Percentiles rank a stretch among this genome's conserved stretches.
These are phyloP conservation scores for Erythrobasidium yunnanense DNA, from an alignment of 768 basidiomycete genomes.

Conservation along the genomic window DNA sequence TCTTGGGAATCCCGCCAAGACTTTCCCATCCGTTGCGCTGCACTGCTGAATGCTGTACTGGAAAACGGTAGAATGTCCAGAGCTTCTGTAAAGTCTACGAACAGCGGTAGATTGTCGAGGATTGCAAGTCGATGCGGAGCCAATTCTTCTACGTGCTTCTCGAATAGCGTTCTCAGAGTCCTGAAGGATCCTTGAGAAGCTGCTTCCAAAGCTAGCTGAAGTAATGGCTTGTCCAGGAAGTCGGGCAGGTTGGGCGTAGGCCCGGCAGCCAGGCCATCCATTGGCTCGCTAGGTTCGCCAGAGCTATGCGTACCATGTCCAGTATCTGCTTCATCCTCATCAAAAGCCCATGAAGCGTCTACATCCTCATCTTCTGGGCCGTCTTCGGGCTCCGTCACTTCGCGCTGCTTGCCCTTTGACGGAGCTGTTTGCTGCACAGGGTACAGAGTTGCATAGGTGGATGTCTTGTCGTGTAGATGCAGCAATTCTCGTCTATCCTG, in stretches of 20 bases:
- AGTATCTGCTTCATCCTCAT: slow-evolving; percentile 16
- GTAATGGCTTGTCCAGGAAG: slow-evolving; percentile 56
- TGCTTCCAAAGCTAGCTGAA: slow-evolving; percentile 54
- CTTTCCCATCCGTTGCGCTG: slow-evolving; percentile 36
- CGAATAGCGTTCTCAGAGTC: slow-evolving; percentile 53
- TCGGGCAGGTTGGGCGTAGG: slow-evolving; percentile 47
- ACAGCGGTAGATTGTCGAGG: slow-evolving; percentile 63
- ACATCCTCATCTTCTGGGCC: slow-evolving; percentile 45
- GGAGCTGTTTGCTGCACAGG: background rate
- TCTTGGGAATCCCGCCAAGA: slow-evolving; percentile 53
- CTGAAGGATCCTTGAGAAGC: slow-evolving; percentile 55
- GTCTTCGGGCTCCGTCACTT: background rate
- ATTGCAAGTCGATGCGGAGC: slow-evolving; percentile 63
- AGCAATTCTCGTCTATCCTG: slow-evolving; percentile 37
- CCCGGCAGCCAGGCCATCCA: slow-evolving; percentile 30
- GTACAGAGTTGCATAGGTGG: slow-evolving; percentile 4
- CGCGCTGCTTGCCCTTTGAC: background rate
- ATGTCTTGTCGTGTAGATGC: slow-evolving; percentile 24
- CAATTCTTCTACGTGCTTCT: slow-evolving; percentile 51
- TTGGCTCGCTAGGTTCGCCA: background rate
- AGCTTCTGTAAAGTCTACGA: slow-evolving; percentile 56
- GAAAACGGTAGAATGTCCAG: slow-evolving; percentile 55
- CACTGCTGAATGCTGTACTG: slow-evolving; percentile 41
- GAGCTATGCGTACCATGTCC: background rate
- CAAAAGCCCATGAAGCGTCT: slow-evolving; percentile 34